A percentile compares a stretch with the other conserved stretches of the same genome.
These are phyloP conservation scores for Debaryomyces castellii DNA, from an alignment of 805 yeast genomes.

Conservation along the genomic window DNA sequence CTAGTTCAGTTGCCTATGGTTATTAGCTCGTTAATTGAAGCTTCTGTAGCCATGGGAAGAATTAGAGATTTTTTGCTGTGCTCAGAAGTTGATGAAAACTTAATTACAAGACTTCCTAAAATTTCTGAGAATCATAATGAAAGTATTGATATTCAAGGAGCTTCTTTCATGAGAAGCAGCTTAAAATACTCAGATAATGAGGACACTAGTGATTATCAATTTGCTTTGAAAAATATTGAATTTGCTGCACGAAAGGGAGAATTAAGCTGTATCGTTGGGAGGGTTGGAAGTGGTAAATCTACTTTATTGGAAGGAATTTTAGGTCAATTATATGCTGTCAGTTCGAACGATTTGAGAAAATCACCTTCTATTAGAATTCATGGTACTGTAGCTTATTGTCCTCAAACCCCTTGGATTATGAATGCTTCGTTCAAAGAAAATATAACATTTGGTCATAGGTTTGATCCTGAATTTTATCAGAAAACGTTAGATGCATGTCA, in stretches of 20 bases:
- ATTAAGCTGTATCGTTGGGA: conserved; percentile 42
- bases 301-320: conserved; percentile 34
- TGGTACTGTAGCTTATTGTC: conserved; percentile 39
- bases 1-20: conserved; percentile 32
- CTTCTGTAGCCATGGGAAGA: conserved; percentile 33
- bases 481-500: conserved; percentile 38
- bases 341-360: conserved; percentile 12
- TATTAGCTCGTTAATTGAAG: conserved; percentile 27
- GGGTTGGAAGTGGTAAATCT: conserved; percentile 42
- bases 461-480: conserved; percentile 29
- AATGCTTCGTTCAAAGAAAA: conserved; percentile 41
- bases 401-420: conserved; percentile 43
- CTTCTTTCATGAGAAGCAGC: conserved; percentile 34
- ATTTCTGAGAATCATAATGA: conserved; percentile 17
- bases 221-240: conserved; percentile 31
- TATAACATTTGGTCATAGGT: conserved; percentile 35
- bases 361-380: conserved; percentile 20
- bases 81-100: conserved; percentile 32
- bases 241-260: conserved; percentile 36
- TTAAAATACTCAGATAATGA: conserved; percentile 3
- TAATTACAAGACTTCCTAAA: conserved; percentile 16
- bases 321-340: conserved; percentile 15
- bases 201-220: conserved; percentile 15
- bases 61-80: conserved; percentile 28
- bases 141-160: conserved; percentile 25